Evolutionary conservation across 2,329 filamentous ascomycete genomes (phyloP).

Genomic region (Zymoseptoria pseudotritici): DNA sequence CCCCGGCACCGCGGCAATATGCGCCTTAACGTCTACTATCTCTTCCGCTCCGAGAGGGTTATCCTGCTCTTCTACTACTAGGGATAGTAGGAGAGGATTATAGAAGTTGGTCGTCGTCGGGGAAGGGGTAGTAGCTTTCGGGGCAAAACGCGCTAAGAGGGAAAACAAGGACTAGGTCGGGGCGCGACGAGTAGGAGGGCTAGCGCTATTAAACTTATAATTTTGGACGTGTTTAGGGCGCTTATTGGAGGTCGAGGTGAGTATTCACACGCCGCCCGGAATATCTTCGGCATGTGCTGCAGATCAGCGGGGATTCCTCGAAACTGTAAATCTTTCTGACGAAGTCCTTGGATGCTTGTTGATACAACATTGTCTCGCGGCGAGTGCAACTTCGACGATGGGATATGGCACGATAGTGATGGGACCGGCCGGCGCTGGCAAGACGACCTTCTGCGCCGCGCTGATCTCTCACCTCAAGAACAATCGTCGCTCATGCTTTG

Average conservation of each 20-base stretch:
- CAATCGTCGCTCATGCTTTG: constrained; percentile 82
- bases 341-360: neutral
- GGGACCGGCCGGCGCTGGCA: constrained; percentile 95
- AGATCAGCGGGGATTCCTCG: neutral
- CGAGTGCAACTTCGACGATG: constrained; percentile 10
- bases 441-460: constrained; percentile 90
- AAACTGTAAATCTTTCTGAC: neutral
- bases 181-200: too few relatives aligned
- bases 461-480: constrained; percentile 89
- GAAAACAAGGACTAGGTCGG: too few relatives aligned
- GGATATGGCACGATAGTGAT: constrained; percentile 84
- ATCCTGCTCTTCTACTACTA: too few relatives aligned
- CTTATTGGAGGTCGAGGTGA: neutral
- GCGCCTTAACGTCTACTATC: too few relatives aligned
- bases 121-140: too few relatives aligned
- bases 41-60: too few relatives aligned
- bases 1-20: too few relatives aligned
- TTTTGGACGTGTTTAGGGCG: too few relatives aligned
- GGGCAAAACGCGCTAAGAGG: too few relatives aligned
- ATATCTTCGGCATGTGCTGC: neutral
- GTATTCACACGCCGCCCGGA: neutral
- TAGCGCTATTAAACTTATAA: too few relatives aligned
- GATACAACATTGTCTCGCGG: neutral
- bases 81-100: too few relatives aligned
- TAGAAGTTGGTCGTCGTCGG: too few relatives aligned